Conservation (phyloP, 805 yeast genomes). For the Candida orba region DNA sequence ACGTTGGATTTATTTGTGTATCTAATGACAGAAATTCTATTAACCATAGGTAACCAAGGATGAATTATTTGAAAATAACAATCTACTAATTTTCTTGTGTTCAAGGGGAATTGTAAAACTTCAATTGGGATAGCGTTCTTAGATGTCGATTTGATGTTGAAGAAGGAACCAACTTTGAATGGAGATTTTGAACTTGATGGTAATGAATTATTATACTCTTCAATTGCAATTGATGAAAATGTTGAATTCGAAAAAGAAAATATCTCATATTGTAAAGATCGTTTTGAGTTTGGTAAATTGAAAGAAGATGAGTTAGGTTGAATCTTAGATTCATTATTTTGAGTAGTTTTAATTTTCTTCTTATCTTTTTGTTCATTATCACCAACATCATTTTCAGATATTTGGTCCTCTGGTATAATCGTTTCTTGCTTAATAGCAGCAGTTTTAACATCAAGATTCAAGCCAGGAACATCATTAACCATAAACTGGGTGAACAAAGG, state of each 20-base stretch:
- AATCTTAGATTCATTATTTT: not conserved
- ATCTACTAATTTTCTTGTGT: not conserved
- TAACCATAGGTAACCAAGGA: not conserved
- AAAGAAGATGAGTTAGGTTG: not conserved
- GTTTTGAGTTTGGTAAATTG: not conserved
- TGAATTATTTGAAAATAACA: not conserved
- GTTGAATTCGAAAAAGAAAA: not conserved
- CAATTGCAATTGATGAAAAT: not conserved
- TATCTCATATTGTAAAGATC: not conserved
- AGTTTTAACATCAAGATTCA: not conserved
- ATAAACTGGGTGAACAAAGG: not conserved
- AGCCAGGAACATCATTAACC: not conserved
- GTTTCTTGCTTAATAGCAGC: not conserved
- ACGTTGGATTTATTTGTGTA: not conserved
- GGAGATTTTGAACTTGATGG: not conserved
- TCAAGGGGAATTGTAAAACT: not conserved
- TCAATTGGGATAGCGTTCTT: not conserved
- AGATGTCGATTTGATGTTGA: not conserved
- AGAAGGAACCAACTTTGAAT: not conserved
- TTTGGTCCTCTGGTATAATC: not conserved
- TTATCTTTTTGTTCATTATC: not conserved
- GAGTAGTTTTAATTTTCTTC: not conserved
- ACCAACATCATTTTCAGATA: not conserved
- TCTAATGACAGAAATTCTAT: not conserved
- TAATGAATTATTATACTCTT: not conserved